Conservation (phyloP, 2,329 filamentous ascomycete species). For the Microcyclosporella mali region DNA sequence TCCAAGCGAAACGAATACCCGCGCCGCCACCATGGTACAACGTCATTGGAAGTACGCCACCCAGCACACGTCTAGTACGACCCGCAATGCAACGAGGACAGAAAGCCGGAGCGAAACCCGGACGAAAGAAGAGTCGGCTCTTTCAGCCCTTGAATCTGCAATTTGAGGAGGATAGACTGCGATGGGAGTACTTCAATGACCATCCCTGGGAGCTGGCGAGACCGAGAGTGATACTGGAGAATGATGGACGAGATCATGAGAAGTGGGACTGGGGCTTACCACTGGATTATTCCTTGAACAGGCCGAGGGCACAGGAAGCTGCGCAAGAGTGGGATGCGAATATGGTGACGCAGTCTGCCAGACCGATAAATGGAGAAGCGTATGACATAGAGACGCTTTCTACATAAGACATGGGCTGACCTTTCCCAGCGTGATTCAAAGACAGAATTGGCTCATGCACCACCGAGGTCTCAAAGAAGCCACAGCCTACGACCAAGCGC, state of each 20-base stretch:
- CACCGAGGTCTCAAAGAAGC: conserved; percentile 35
- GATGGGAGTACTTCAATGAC: conserved; percentile 78
- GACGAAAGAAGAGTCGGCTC: conserved; percentile 61
- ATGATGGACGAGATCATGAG: conserved; percentile 74
- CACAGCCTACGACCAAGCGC: conserved; percentile 76
- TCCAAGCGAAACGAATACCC: conserved; percentile 38
- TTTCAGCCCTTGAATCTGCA: conserved; percentile 72
- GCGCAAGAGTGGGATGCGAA: conserved; percentile 29
- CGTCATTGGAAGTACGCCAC: conserved; percentile 52
- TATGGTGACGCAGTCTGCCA: conserved; percentile 63
- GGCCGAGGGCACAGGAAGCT: conserved; percentile 16
- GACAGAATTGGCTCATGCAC: conserved; percentile 79
- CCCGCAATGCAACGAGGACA: conserved; percentile 43
- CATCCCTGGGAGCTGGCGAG: conserved; percentile 96
- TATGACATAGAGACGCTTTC: conserved; percentile 8
- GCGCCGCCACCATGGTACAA: conserved; percentile 52
- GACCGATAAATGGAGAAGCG: conserved; percentile 62
- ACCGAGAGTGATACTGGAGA: conserved; percentile 76
- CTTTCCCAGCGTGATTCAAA: conserved; percentile 73
- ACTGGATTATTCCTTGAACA: conserved; percentile 19
- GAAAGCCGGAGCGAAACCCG: conserved; percentile 51
- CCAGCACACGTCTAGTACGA: conserved; percentile 54
- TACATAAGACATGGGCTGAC: neutral
- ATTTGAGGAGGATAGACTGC: conserved; percentile 78
- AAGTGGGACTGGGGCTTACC: conserved; percentile 68